These are phyloP conservation scores for Gypsophila paniculata DNA, from an alignment of 179 eudicot genomes.

Conservation along the genomic window DNA sequence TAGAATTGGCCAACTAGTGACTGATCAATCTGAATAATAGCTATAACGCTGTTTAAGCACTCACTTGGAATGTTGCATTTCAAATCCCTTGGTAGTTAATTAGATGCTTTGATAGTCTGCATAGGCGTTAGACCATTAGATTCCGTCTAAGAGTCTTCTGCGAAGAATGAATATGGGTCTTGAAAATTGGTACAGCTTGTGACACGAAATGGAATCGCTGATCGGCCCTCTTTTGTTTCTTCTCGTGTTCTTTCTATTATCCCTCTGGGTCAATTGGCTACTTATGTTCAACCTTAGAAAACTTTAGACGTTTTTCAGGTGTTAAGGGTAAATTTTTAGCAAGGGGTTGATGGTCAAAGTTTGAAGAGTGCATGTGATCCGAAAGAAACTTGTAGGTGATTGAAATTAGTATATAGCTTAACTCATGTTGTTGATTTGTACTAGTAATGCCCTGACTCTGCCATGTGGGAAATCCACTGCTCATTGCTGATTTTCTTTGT, in stretches of 20 bases:
- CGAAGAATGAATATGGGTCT: conserved; percentile 7
- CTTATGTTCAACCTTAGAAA: neutral
- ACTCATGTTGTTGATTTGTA: neutral
- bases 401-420: neutral
- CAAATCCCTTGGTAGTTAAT: neutral
- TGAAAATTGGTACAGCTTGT: neutral
- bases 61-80: neutral
- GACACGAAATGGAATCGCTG: neutral
- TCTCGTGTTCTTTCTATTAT: neutral
- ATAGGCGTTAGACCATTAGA: neutral
- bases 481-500: neutral
- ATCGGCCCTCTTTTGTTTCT: neutral
- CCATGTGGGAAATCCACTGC: neutral
- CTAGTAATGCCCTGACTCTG: too few relatives aligned
- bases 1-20: neutral
- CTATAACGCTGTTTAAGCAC: neutral
- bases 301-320: neutral
- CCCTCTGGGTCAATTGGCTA: neutral
- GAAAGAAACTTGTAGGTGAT: neutral
- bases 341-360: neutral
- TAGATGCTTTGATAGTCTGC: neutral
- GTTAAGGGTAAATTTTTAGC: neutral
- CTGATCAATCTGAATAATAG: neutral
- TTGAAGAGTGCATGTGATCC: neutral
- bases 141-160: neutral